These are phyloP conservation scores for Fusarium phyllophilum DNA, from an alignment of 2,329 filamentous ascomycete species.

Conservation along the genomic window DNA sequence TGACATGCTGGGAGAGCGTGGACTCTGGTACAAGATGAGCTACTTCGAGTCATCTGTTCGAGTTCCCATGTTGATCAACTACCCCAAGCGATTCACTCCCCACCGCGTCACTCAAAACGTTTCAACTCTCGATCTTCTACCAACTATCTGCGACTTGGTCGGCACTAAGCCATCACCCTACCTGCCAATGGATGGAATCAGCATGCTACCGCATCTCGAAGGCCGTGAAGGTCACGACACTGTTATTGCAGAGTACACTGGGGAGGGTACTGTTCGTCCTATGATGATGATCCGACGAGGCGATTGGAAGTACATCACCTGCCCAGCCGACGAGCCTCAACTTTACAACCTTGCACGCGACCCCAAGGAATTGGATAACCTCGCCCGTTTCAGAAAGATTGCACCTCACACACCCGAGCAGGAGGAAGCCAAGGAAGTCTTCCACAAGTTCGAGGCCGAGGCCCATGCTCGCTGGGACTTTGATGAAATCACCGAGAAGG, in stretches of 20 bases:
- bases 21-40: constrained; percentile 97
- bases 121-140: constrained; percentile 89
- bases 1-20: constrained; percentile 94
- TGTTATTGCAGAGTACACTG: constrained; percentile 95
- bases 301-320: constrained; percentile 90
- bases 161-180: constrained; percentile 74
- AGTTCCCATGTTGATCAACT: constrained; percentile 86
- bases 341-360: constrained; percentile 83
- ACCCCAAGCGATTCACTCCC: constrained; percentile 78
- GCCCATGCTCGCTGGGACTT: constrained; percentile 84
- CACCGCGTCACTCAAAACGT: constrained; percentile 85
- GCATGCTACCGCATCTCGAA: constrained; percentile 81
- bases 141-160: constrained; percentile 86
- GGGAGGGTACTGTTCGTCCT: constrained; percentile 88
- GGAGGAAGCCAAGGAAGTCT: constrained; percentile 58
- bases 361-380: constrained; percentile 79
- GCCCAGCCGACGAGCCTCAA: constrained; percentile 83
- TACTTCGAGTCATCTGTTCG: constrained; percentile 93
- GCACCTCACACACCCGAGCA: constrained; percentile 55
- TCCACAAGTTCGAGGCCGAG: constrained; percentile 78
- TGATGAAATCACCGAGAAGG: constrained; percentile 76
- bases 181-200: constrained; percentile 87
- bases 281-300: constrained; percentile 95
- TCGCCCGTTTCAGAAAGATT: constrained; percentile 62
- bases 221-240: constrained; percentile 77